These are phyloP conservation scores for Phytophthora pisi DNA, from an alignment of 352 stramenopile genomes.

Conservation along the genomic window DNA sequence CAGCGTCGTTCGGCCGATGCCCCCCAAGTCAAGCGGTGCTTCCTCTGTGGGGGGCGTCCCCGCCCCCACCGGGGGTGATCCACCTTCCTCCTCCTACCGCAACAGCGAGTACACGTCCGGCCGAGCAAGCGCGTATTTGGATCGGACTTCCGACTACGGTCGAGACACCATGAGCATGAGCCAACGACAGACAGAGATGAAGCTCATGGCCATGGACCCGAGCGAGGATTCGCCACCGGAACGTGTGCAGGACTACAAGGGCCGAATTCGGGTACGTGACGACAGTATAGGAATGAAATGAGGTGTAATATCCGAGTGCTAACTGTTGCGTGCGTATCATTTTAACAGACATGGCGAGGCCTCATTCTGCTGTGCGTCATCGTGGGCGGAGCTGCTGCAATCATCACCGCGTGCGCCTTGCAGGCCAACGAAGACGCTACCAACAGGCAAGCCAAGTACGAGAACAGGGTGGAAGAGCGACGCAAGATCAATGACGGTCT, in stretches of 20 bases:
- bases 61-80: not conserved
- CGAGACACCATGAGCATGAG: conserved; percentile 18
- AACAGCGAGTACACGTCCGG: conserved; percentile 33
- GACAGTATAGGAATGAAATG: conserved; percentile 2
- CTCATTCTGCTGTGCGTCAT: conserved; percentile 58
- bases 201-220: conserved; percentile 58
- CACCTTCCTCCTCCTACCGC: conserved; percentile 16
- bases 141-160: conserved; percentile 24
- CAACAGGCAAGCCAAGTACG: conserved; percentile 26
- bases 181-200: conserved; percentile 56
- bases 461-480: conserved; percentile 32
- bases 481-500: conserved; percentile 50
- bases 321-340: conserved; percentile 3
- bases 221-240: conserved; percentile 36
- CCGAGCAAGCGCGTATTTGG: conserved; percentile 24
- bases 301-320: not conserved
- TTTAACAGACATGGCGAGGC: conserved; percentile 51
- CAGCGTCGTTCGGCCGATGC: conserved; percentile 29
- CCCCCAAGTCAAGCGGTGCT: conserved; percentile 10
- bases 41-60: not conserved
- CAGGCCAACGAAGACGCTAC: conserved; percentile 28
- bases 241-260: conserved; percentile 66
- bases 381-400: conserved; percentile 40
- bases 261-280: conserved; percentile 51
- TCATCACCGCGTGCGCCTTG: conserved; percentile 50